Base-by-base conservation (phyloP, 2,329 filamentous ascomycete genomes). In the Alternaria dauci region DNA sequence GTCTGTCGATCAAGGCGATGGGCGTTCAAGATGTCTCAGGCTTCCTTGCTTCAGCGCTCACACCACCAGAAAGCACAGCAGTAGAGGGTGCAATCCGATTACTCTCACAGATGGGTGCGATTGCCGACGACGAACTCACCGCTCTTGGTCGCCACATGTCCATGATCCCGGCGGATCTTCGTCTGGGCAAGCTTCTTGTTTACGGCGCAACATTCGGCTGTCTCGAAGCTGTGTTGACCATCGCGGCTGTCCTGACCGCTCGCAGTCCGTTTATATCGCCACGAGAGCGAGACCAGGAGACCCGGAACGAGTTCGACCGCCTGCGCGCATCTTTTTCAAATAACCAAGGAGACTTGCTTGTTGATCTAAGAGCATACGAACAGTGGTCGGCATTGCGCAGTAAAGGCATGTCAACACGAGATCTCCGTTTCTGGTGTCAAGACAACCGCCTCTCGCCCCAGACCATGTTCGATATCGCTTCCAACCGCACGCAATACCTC, bases 141-240 rank as follows among this genome's bases (percentile, higher is more conserved):
- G 93, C 94, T 3, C 88, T 99, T 47, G 95, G 95, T 39, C 89
- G 91, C 54, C 95, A 98, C 80, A 84, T 99, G n/a, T 91, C 94
- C 18, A 92, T 96, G 88, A 93, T 99, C 52, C 95, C 95, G 2
- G 92, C 94, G 0, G 95, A 99, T 74, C 84, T 99, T 48, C 89
- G 94, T 28, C 96, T 93, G 76, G 93, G 92, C 46, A 99, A 99
- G 79, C 85, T 99, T 34, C 93, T 99, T 85, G 92, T 99, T 4
- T 97, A 96, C 73, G 95, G 95, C 6, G 91, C 93, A 16, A 93
- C 96, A 59, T 98, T 99, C 73, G 92, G 92, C 34, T 98, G 94
- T 73, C 85, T 98, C 7, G 93, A 97, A 71, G 89, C 94, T 53
- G 93, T 91, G 67, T 85, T 98, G 56, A 93, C 91, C 3, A 94